Base-by-base conservation (phyloP, 1,284 basidiomycete species). In the Austropuccinia psidii region DNA sequence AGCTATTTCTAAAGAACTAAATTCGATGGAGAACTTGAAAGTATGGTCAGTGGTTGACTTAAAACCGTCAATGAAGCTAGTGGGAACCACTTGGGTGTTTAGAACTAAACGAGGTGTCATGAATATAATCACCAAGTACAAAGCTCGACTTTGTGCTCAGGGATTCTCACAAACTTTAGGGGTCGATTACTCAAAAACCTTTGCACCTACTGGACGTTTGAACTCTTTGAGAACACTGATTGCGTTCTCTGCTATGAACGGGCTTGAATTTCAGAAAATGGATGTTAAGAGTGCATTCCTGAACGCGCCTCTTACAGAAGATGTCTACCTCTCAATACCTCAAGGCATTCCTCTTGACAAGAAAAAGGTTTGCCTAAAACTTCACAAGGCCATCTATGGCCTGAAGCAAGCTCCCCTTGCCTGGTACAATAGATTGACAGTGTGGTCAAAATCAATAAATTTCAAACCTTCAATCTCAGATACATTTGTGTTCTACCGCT, bases 401-500 rank as follows among this genome's bases (percentile, higher is more conserved):
- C 37, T 58, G 37, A 69, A 60, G 24, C 52, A 58, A 29, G 37
- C 67, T 41, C 67, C 43, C 1, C 4, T 21, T 19, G 17, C 41
- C 6, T 69, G 67, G 67, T 47, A 69, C 29, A 4, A 31, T 3
- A 9, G 21, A 17, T 24, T 64, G 4, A 4, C 8, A 7, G 13
- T 1, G 1, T 64, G 43, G 27, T 58, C 60, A 1, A 27, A 11
- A 19, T 13, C 66, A 1, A 55, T 57, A 13, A 27, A 41, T 13
- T 67, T 67, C n/a, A 13, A 4, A 27, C 9, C 33, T 35, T 67
- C 24, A 6, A 5, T 24, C 3, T 24, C 49, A 1, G 49, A 67
- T 50, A 24, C 64, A n/a, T 67, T 45, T 24, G n/a, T 67, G 3
- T 67, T 67, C 33, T 17, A 35, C 33, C 21, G n/a, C n/a, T n/a